A percentile compares a stretch with the other conserved stretches of the same genome.
Evolutionary conservation across 73 alveolate genomes (phyloP).

Genomic region (Breviolum minutum): DNA sequence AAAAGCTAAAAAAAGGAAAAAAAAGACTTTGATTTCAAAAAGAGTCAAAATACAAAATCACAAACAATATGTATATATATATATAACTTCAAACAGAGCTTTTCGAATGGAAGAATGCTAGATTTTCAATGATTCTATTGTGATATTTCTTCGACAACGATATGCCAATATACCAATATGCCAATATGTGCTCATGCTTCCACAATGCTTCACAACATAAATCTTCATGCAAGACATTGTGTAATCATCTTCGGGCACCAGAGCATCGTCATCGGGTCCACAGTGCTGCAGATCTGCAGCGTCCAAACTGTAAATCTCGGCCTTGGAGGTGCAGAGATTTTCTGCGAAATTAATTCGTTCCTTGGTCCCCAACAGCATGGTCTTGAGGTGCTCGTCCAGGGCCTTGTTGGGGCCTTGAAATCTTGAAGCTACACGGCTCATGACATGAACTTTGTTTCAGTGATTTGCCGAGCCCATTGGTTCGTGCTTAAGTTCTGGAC

Average conservation of each 20-base stretch:
- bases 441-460: background rate
- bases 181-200: background rate
- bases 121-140: too few species aligned
- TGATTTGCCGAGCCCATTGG: background rate
- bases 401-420: background rate
- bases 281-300: constrained; percentile 60
- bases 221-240: background rate
- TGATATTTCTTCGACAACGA: background rate
- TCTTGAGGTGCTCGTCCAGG: background rate
- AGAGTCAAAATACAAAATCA: too few species aligned
- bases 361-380: constrained; percentile 5
- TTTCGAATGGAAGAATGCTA: background rate
- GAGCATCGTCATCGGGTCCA: constrained; percentile 35
- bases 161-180: too few species aligned
- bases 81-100: too few species aligned
- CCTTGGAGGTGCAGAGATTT: too few species aligned
- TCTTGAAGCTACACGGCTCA: background rate
- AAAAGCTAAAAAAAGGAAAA: background rate
- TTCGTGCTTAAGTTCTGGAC: background rate
- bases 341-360: too few species aligned
- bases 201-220: background rate
- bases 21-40: background rate
- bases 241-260: background rate
- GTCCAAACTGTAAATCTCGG: constrained; percentile 49
- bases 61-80: too few species aligned